Base-by-base conservation (phyloP, 2,329 filamentous ascomycete species). In the Biscogniauxia sp. region DNA sequence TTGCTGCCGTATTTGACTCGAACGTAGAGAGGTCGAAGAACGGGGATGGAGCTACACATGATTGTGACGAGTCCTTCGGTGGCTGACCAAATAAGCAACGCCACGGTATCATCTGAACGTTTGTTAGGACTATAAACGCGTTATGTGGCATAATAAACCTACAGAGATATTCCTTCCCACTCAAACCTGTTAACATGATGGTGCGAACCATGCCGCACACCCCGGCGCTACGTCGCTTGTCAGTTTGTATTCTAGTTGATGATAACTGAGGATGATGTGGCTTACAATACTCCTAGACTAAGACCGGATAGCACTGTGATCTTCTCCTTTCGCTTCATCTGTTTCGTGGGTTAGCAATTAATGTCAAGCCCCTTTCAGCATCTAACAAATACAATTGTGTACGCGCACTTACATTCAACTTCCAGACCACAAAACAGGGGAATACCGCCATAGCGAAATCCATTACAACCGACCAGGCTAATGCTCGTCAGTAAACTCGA, bases 381-480 rank as follows among this genome's bases (percentile, higher is more conserved):
- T 32, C 28, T 32, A 32, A 32, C 11, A 32, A 32, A 32, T 7
- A 32, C 9, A 7, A 32, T 13, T 32, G 28, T 32, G 11, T 13
- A 7, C 11, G 6, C 23, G 49, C 20, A 51, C 20, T 19, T 51
- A 51, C 49, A 5, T 78, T 75, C 7, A 80, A 61, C 0, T 74
- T 72, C 76, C 78, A 79, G 20, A 80, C 74, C 7, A 80, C 71
- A 1, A 78, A 69, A 77, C 79, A 81, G 0, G 79, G 79, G 4
- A 80, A 77, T 0, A 71, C 58, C 53, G 76, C 76, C 6, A 75
- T 78, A 55, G 75, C 75, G 54, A 79, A 76, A 60, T 79, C 77
- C 53, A 70, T 68, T 6, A 75, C 62, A 0, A 76, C 52, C 3
- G 32, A 64, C 61, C 59, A 61, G 20, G 61, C 61, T 64, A 45